These are phyloP conservation scores for Rhizomucor pusillus DNA, from an alignment of 371 early-diverging fungal species.

Conservation along the genomic window DNA sequence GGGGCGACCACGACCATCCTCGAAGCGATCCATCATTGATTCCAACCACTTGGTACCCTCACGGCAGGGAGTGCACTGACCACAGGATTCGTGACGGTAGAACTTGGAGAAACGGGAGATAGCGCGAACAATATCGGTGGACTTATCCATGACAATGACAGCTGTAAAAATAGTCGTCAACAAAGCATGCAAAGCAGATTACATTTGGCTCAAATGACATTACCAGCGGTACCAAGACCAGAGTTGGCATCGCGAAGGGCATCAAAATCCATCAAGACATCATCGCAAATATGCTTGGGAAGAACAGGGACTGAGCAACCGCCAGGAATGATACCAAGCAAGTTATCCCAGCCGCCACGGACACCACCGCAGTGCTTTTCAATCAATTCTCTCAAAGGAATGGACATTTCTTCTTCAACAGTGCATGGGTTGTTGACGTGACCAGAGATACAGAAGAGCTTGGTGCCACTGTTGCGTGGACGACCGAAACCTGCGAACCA, in stretches of 20 bases:
- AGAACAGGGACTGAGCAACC: slow-evolving; percentile 95
- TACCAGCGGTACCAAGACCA: slow-evolving; percentile 68
- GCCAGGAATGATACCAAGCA: slow-evolving; percentile 96
- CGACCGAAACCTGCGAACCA: slow-evolving; percentile 97
- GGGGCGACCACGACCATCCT: slow-evolving; percentile 78
- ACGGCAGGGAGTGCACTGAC: slow-evolving; percentile 98
- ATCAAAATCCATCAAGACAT: slow-evolving; percentile 98
- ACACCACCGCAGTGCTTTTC: slow-evolving; percentile 98
- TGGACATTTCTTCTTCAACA: slow-evolving; percentile 98
- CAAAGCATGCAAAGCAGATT: not conserved
- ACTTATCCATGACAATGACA: slow-evolving; percentile 98
- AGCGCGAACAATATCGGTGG: slow-evolving; percentile 85
- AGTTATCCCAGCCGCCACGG: slow-evolving; percentile 98
- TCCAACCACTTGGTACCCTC: slow-evolving; percentile 96
- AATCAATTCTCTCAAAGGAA: slow-evolving; percentile 91
- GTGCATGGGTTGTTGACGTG: slow-evolving; percentile 97
- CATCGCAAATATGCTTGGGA: slow-evolving; percentile 84
- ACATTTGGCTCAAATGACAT: not conserved
- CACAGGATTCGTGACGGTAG: slow-evolving; percentile 96
- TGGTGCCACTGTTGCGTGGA: slow-evolving; percentile 92
- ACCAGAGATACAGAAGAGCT: slow-evolving; percentile 96
- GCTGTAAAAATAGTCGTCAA: slow-evolving; percentile 34
- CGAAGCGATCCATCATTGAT: slow-evolving; percentile 95
- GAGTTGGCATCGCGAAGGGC: slow-evolving; percentile 91
- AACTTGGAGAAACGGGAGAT: slow-evolving; percentile 92